Conservation (phyloP, 495 filamentous ascomycete genomes). For the Penicillium samsonianum region DNA sequence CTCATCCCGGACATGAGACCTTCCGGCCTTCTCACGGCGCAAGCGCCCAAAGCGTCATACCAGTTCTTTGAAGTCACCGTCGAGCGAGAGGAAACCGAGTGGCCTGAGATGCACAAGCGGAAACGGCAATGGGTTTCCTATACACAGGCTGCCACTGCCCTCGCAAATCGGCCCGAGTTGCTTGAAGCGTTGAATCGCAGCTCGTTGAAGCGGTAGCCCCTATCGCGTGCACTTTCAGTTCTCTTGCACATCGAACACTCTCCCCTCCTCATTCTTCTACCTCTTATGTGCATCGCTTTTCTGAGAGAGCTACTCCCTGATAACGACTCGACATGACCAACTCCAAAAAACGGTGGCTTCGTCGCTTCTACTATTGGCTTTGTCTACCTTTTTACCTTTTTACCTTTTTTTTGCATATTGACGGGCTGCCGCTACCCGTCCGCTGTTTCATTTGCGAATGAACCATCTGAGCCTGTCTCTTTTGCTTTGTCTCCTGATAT, state of each 20-base stretch:
- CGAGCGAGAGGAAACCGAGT: conserved; percentile 75
- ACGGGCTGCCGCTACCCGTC: conserved; percentile 23
- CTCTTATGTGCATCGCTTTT: conserved; percentile 12
- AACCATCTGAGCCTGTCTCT: conserved; percentile 2
- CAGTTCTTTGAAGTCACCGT: conserved; percentile 89
- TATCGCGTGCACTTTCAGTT: conserved; percentile 19
- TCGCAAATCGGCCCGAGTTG: conserved; percentile 81
- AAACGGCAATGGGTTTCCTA: conserved; percentile 87
- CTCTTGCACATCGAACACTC: conserved; percentile 14
- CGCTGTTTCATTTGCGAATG: neutral
- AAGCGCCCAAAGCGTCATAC: conserved; percentile 75
- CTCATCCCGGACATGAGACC: conserved; percentile 76
- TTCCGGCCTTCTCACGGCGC: conserved; percentile 54
- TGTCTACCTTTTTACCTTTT: conserved; percentile 9
- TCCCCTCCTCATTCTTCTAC: neutral
- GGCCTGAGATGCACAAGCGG: conserved; percentile 94
- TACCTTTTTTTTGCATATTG: conserved; percentile 6
- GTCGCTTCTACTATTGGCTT: conserved; percentile 30
- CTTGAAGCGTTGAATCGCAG: conserved; percentile 82
- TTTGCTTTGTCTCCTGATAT: conserved; percentile 10
- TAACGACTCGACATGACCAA: conserved; percentile 45
- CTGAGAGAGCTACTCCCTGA: conserved; percentile 22
- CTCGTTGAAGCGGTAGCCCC: conserved; percentile 61
- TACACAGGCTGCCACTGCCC: conserved; percentile 70
- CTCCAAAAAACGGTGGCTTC: conserved; percentile 31